Evolutionary conservation across 2,329 filamentous ascomycete species (phyloP), one percentile per base, ranked within the genome.

Genomic region (Zymoseptoria tritici): DNA sequence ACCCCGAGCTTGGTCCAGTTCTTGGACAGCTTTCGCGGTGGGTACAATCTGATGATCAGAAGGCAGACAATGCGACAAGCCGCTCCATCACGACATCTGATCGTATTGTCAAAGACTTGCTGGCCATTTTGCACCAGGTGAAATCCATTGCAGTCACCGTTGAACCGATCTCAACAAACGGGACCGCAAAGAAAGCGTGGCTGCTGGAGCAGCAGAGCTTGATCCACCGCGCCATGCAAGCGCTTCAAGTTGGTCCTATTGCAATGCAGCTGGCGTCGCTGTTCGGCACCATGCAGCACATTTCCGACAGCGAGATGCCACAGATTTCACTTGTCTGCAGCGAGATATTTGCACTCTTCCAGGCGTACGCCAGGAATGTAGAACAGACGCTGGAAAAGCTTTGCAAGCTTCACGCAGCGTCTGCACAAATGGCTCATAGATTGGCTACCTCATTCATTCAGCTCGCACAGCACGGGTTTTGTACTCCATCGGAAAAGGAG

Each of bases 391-490:
- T 91, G 13, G 70, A 77, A 9, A 80, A 83, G 26, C 85, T 88
- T 61, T 76, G 84, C 1, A 76, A 80, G 1, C 77, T 92, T 7
- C 90, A 97, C 70, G 79, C 82, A 9, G 82, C 88, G 11, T 85
- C 85, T 1, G 88, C 86, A 67, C 88, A 88, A 66, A 83, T 96
- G 71, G 85, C 89, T 0, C 88, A 89, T 71, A 83, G 87, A 13
- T 81, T 99, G 52, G 84, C 86, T 36, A 90, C 87, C 55, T 84
- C 86, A 0, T 96, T 97, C 72, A 83, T 84, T 1, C 86, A 91
- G 60, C 83, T 99, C 55, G 86, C 89, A 1, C 83, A 85, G 0
- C 86, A 95, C 72, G 94, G 94, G 1, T 97, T 97, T 79, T 99
- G 94, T 72, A 90, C 87, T 20, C 94, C 94, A 0, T 82, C 88